Conservation (phyloP, 169 alveolate genomes). For the Plasmodium falciparum region DNA sequence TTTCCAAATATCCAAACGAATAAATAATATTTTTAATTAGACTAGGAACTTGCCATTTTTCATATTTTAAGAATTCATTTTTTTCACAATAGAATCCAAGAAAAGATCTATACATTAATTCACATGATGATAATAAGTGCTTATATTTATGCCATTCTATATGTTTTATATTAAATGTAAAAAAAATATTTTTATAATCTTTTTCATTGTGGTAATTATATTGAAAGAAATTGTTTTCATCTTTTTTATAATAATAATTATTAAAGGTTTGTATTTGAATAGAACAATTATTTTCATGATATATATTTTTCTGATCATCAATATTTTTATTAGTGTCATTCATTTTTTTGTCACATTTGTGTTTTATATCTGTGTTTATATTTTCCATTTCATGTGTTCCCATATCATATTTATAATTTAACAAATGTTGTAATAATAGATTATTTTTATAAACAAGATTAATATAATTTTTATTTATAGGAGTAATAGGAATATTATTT, state of each 20-base stretch:
- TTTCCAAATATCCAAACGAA: conserved; percentile 73
- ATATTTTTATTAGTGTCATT: neutral
- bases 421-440: conserved; percentile 12
- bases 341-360: neutral
- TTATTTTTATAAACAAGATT: conserved; percentile 37
- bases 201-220: neutral
- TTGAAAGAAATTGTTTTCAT: neutral
- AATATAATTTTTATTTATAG: conserved; percentile 29
- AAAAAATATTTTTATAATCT: neutral
- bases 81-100: conserved; percentile 73
- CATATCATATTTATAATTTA: conserved; percentile 29
- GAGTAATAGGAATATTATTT: conserved; percentile 44
- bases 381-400: neutral
- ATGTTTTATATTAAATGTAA: conserved; percentile 29
- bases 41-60: conserved; percentile 77
- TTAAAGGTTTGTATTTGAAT: too few relatives aligned
- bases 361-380: neutral
- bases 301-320: neutral
- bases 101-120: conserved; percentile 73
- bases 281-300: neutral
- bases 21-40: conserved; percentile 64
- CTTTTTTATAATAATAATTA: neutral
- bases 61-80: conserved; percentile 41
- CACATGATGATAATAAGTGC: conserved; percentile 59
- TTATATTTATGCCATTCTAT: conserved; percentile 65